Conservation (phyloP, 331 rosid species). For the Stylosanthes scabra region DNA sequence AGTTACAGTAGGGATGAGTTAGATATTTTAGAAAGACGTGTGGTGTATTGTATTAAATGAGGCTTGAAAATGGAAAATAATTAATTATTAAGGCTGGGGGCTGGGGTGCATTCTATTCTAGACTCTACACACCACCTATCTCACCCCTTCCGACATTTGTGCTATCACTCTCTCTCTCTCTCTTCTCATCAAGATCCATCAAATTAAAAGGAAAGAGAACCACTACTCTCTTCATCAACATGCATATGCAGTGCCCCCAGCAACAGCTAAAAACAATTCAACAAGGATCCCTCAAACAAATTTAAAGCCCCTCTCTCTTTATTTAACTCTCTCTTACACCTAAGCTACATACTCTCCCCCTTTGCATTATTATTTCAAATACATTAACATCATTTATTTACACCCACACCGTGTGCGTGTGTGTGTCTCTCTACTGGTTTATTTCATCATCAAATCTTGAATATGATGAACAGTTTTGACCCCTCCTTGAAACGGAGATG, state of each 20-base stretch:
- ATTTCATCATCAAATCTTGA: not conserved
- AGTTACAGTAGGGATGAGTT: not conserved
- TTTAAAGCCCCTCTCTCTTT: conserved; percentile 30
- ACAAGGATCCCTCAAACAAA: too few species aligned
- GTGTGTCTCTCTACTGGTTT: not conserved
- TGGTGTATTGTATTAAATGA: not conserved
- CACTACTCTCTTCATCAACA: too few species aligned
- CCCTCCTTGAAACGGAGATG: conserved; percentile 61
- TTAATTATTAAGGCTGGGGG: conserved; percentile 7
- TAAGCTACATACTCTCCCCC: conserved; percentile 33
- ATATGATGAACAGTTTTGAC: conserved; percentile 55
- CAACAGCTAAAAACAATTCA: conserved; percentile 39
- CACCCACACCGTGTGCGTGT: too few species aligned
- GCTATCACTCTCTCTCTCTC: conserved; percentile 38
- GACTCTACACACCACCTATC: conserved; percentile 40
- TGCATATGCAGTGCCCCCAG: conserved; percentile 31
- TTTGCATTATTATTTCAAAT: too few species aligned
- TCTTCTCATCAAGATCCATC: conserved; percentile 8
- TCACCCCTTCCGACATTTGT: conserved; percentile 57
- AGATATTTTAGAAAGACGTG: not conserved
- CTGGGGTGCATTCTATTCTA: conserved; percentile 29
- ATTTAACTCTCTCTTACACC: not conserved
- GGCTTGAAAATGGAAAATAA: not conserved
- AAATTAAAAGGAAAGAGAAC: not conserved
- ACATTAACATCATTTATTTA: not conserved